Conservation (phyloP, 2,329 filamentous ascomycete species). For the Cercospora sp. region DNA sequence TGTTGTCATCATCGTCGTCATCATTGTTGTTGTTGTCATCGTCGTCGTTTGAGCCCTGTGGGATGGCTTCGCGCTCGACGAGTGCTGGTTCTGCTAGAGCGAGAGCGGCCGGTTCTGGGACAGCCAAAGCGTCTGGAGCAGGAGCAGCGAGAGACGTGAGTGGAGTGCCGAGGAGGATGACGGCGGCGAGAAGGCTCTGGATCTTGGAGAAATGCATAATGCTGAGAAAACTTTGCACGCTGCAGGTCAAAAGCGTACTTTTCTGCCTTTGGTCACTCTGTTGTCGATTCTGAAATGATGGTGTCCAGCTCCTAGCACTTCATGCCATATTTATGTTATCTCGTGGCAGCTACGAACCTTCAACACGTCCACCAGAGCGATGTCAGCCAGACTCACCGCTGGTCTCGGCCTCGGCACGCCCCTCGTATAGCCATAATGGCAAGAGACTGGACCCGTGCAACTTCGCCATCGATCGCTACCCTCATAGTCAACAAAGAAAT, state of each 20-base stretch:
- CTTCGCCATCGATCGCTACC: background rate
- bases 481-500: background rate
- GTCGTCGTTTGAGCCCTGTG: background rate
- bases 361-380: background rate
- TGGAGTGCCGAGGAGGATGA: background rate
- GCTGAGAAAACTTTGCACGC: background rate
- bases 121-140: background rate
- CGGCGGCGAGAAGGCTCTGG: background rate
- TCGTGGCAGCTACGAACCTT: background rate
- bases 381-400: background rate
- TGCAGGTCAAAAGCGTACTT: background rate
- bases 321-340: background rate
- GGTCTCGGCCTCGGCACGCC: background rate
- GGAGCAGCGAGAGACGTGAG: background rate
- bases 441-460: background rate
- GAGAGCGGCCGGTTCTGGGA: background rate
- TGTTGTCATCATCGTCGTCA: background rate
- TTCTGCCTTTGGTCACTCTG: background rate
- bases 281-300: background rate
- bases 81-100: background rate
- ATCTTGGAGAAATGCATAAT: background rate
- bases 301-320: background rate
- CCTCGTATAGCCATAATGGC: background rate
- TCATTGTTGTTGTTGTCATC: background rate
- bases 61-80: background rate